Base-by-base conservation (phyloP, 139 green algal species). In the Volvox africanus region DNA sequence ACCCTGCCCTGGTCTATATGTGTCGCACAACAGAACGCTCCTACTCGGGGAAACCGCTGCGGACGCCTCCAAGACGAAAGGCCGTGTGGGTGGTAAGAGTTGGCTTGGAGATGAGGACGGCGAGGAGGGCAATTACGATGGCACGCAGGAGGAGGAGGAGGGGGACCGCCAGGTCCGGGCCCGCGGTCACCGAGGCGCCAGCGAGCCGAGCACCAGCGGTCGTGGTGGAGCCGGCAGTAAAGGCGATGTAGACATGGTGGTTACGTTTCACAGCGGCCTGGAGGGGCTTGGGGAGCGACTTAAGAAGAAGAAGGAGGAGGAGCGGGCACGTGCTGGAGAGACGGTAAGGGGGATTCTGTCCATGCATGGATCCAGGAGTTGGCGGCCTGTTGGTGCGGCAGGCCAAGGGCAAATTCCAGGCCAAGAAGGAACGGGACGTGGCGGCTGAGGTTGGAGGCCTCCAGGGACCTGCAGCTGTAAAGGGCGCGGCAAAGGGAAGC, bases 231-330 rank as follows among this genome's bases (percentile, higher is more conserved):
- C n/a, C 18, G 61, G 30, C 20, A 1, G 19, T 44, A 62, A 61
- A 21, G 82, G 85, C 55, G 86, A 90, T 28, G 93, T 96, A 84
- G 96, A 98, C 67, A 97, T 97, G 95, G 89, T 96, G 92, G 95
- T 97, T 28, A 98, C 94, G 9, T 97, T 93, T 78, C 94, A 86
- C 30, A 89, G 94, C 18, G 97, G 98, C 0, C 89, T 99, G 88
- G 96, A 98, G 89, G 93, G 89, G 28, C 92, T 99, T 73, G 95
- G 95, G 0, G 82, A 96, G 68, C 94, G 95, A 55, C 88, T 99
- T 92, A 68, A 94, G 79, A 94, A 94, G n/a, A 96, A 96, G 90
- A 94, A 95, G 92, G 88, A 93, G 69, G 95, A 97, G 68, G 93
- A 93, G 83, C 92, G 88, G 86, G 84, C 82, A 17, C 24, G 75